A percentile compares a stretch with the other conserved stretches of the same genome.
phyloP scores from a whole-genome alignment of 1,284 basidiomycete genomes.

The Malassezia equina region DNA sequence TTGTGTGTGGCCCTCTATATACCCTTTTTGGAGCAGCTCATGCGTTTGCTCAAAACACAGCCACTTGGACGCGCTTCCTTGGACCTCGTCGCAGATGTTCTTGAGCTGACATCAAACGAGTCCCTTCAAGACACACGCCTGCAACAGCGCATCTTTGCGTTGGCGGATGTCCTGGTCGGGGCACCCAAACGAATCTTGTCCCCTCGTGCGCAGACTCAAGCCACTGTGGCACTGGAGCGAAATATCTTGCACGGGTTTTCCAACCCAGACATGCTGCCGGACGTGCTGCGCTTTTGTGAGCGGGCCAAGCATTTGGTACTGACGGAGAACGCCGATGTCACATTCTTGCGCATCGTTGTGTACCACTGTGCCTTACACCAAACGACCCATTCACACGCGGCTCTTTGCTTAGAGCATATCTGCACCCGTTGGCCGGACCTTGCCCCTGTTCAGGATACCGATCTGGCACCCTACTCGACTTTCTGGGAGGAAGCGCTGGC shows the following conservation, averaged over 20 bases:
- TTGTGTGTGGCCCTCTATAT: slow-evolving; percentile 9
- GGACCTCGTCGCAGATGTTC: neutral
- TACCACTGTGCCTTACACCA: slow-evolving; percentile 15
- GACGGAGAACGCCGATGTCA: slow-evolving; percentile 11
- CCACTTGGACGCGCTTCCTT: neutral
- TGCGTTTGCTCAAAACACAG: neutral
- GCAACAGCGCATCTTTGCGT: slow-evolving; percentile 7
- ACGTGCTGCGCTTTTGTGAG: neutral
- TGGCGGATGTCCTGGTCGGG: neutral
- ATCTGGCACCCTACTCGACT: neutral
- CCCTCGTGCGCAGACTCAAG: neutral
- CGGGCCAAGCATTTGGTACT: neutral
- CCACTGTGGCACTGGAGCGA: slow-evolving; percentile 5
- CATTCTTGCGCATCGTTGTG: slow-evolving; percentile 30
- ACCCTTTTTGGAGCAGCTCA: neutral
- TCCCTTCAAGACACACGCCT: slow-evolving; percentile 2
- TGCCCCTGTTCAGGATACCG: neutral
- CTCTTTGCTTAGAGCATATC: neutral
- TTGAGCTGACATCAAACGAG: slow-evolving; percentile 16
- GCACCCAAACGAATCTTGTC: neutral
- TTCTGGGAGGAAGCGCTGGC: neutral
- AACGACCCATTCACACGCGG: neutral
- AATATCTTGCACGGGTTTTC: slow-evolving; percentile 11
- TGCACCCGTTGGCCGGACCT: neutral
- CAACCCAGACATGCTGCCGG: neutral